Base-by-base conservation (phyloP, 129 eudicot species). In the Saussurea involucrata region DNA sequence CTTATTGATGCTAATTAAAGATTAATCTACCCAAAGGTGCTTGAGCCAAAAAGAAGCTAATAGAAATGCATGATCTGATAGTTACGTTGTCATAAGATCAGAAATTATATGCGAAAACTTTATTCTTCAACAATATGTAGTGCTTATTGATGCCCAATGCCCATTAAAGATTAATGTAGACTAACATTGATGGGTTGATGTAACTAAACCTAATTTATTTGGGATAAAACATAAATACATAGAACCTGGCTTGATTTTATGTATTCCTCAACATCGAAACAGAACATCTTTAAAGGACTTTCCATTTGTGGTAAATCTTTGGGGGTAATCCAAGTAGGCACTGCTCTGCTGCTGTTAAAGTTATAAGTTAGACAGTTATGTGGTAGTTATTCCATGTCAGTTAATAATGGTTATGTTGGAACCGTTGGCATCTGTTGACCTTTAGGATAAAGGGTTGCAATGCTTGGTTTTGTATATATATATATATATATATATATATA, bases 191-290 rank as follows among this genome's bases (percentile, higher is more conserved):
- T 64, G 53, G 11, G 27, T 17, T 60, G 77, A 63, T 40, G 24
- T 61, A 71, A 40, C 44, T 71, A 63, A 49, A 44, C 68, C 55
- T 42, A 61, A 21, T 27, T 36, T 29, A 11, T 17, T 12, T n/a
- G 9, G 71, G n/a, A n/a, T n/a, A n/a, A n/a, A n/a, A n/a, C 63
- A 37, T 68, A 55, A 2, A 44, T 77, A 77, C 32, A 49, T 49
- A 13, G 18, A 69, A 21, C 25, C 12, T 49, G 64, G 42, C 64
- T 27, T 57, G 31, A 17, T 49, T 63, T 71, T 61, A 63, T 42
- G 31, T 63, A 71, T 78, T 24, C 20, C 58, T 69, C 13, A 71
- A 63, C 6, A n/a, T n/a, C n/a, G n/a, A n/a, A n/a, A n/a, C n/a
- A n/a, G n/a, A n/a, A n/a, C n/a, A n/a, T n/a, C n/a, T n/a, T n/a